Evolutionary conservation across 345 rosid genomes (phyloP), one percentile per base, ranked within the genome.

Genomic region (Boechera divaricarpa): DNA sequence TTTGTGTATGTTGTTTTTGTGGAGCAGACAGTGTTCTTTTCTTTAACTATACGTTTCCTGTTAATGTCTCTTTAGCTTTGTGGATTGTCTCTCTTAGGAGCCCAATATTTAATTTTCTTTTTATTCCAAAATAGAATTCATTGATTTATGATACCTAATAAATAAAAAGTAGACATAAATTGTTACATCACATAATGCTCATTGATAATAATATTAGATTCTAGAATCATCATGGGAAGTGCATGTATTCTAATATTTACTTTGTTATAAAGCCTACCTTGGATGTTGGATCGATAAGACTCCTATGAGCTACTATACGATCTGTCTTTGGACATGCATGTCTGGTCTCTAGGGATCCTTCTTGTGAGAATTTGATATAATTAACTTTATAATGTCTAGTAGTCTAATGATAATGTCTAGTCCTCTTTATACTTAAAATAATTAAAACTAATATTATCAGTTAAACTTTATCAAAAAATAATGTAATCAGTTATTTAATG

Each of bases 301-400:
- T 72, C 41, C 55, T 72, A n/a, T 66, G 39, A 72, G 69, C 54
- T 66, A 78, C 58, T 58, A 59, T 52, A 59, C 77, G 77, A 66
- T 53, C 81, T 78, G 81, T 72, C 77, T 72, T 66, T 78, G 81
- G 81, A 72, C 77, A 78, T 78, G 81, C 81, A 72, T 72, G 77
- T 78, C 81, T 72, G 77, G 56, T 72, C 73, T 72, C 73, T 78
- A 67, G 81, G 81, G 77, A 78, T 72, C 81, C 73, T 72, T 78
- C 38, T 72, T 72, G 35, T 57, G 63, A 41, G 77, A 41, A 32
- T 66, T 66, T 59, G 32, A 71, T 64, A 57, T 49, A 66, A 10
- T 66, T 72, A 65, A 51, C 73, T 72, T 51, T 59, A 42, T 33
- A 16, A 78, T 66, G 81, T 78, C 73, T 72, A 66, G 6, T 66